Evolutionary conservation across 805 yeast genomes (phyloP), one percentile per base, ranked within the genome.

Genomic region (Hemisphaericaspora nanyangensis): DNA sequence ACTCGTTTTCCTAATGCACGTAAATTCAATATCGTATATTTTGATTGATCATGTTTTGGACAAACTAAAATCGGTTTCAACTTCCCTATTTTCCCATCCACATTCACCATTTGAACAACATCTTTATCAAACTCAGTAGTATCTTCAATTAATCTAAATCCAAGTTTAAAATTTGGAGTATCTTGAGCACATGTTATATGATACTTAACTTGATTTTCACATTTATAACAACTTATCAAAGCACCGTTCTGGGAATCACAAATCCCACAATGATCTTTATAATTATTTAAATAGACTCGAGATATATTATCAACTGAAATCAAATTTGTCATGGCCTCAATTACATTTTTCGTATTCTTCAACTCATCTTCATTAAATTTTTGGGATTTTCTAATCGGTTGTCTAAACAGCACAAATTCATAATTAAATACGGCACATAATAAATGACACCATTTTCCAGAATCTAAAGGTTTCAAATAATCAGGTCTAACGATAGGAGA

Each of bases 371-470:
- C 26, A 22, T 8, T 22, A 5, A 22, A 22, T 12, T 5, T 22
- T 5, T 22, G 3, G 5, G 26, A 12, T 22, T 22, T 22, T 10
- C 25, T 20, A 22, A 24, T 24, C 13, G 34, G 20, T 22, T 37
- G 37, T 18, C 30, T 28, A 43, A 31, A 55, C 48, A 17, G 54
- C 62, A 16, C 52, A 5, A 72, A 54, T n/a, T 64, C 61, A 4
- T 74, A 60, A 20, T 65, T 63, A 53, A 80, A 80, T 0, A 84
- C 35, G 0, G 90, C 81, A 60, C 97, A 89, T 2, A 76, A 44
- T 3, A 82, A 62, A 63, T 89, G 96, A 25, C 80, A 79, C 96
- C 96, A 89, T 41, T 71, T 68, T 1, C 85, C 85, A 0, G 65
- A 46, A 39, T 70, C 75, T 4, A 54, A 48, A n/a, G 87, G 70